phyloP scores from a whole-genome alignment of 345 rosid genomes.

The Excoecaria agallocha region DNA sequence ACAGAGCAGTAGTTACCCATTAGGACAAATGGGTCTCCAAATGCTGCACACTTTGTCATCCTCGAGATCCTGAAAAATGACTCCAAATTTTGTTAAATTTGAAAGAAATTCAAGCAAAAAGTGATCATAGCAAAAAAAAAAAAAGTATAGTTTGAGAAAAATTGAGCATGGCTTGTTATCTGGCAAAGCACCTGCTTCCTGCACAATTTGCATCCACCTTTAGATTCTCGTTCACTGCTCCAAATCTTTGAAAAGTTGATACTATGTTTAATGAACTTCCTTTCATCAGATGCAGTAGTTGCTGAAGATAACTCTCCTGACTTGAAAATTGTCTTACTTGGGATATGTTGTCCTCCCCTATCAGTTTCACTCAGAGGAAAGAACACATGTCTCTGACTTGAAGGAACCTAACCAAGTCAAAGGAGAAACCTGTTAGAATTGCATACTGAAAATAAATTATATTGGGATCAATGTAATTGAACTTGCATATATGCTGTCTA shows the following conservation, averaged over 20 bases:
- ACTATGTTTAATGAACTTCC: conserved; percentile 64
- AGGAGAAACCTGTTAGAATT: conserved; percentile 20
- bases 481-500: conserved; percentile 2
- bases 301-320: conserved; percentile 64
- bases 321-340: conserved; percentile 50
- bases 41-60: conserved; percentile 67
- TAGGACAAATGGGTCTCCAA: conserved; percentile 91
- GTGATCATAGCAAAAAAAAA: not conserved
- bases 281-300: conserved; percentile 46
- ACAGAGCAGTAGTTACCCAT: conserved; percentile 51
- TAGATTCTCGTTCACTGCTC: conserved; percentile 76
- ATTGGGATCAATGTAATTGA: not conserved
- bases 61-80: conserved; percentile 52
- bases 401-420: conserved; percentile 62
- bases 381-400: conserved; percentile 77
- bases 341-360: conserved; percentile 39
- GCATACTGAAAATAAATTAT: not conserved
- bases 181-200: conserved; percentile 61
- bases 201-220: conserved; percentile 70
- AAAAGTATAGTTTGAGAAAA: not conserved
- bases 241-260: conserved; percentile 78
- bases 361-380: conserved; percentile 74
- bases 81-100: not conserved
- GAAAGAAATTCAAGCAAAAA: not conserved
- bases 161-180: conserved; percentile 15